Percentiles rank a stretch among this genome's conserved stretches.
Conservation (phyloP, 2,329 filamentous ascomycete genomes). For the Cylindrodendrum hubeiense region DNA sequence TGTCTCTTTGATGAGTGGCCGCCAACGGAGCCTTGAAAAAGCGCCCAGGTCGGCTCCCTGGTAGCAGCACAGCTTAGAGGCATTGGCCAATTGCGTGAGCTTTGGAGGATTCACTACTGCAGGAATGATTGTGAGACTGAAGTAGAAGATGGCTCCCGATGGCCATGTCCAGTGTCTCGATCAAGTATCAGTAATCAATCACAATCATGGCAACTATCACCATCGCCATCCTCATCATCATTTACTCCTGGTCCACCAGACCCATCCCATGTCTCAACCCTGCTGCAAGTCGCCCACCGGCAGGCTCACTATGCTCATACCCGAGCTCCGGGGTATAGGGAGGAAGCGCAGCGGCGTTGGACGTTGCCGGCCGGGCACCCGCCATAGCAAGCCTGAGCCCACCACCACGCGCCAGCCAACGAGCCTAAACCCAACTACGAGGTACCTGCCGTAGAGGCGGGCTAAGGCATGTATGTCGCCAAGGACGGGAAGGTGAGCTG, state of each 20-base stretch:
- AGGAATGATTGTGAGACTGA: neutral
- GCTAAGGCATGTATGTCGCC: slow-evolving; percentile 27
- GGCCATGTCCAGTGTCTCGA: slow-evolving; percentile 6
- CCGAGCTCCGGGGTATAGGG: slow-evolving; percentile 24
- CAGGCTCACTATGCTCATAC: slow-evolving; percentile 14
- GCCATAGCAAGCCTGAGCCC: slow-evolving; percentile 27
- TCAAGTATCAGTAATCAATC: slow-evolving; percentile 11
- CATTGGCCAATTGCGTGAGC: neutral
- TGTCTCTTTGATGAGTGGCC: neutral
- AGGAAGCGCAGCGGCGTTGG: slow-evolving; percentile 33
- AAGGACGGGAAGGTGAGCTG: slow-evolving; percentile 26
- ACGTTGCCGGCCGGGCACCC: slow-evolving; percentile 37
- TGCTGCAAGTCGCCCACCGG: slow-evolving; percentile 25
- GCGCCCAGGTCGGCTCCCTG: neutral
- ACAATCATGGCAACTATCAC: slow-evolving; percentile 19
- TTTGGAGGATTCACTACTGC: neutral
- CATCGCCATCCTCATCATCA: slow-evolving; percentile 12
- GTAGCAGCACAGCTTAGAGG: neutral
- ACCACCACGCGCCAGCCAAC: slow-evolving; percentile 29
- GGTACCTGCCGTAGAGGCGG: slow-evolving; percentile 27
- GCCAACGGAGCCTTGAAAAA: slow-evolving; percentile 1
- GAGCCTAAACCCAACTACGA: slow-evolving; percentile 32
- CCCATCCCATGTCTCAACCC: slow-evolving; percentile 23
- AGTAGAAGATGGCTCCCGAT: slow-evolving; percentile 1
- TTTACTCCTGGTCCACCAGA: slow-evolving; percentile 11